Conservation (phyloP, 2,329 filamentous ascomycete species). For the Talaromyces sp. region DNA sequence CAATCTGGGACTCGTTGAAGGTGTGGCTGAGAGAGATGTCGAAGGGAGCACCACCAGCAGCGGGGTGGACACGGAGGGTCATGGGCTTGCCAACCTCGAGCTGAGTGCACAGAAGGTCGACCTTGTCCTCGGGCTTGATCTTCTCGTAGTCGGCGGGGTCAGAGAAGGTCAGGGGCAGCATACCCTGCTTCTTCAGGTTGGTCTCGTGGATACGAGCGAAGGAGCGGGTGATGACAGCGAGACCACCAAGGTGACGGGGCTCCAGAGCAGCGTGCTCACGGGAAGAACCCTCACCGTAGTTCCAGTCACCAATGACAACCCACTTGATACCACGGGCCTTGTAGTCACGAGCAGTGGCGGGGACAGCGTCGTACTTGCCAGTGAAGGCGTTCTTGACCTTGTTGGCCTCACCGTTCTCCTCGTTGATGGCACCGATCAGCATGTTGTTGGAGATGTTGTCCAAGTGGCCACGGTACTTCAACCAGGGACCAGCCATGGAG, state of each 20-base stretch:
- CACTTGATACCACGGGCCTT: conserved; percentile 95
- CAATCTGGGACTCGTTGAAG: conserved; percentile 96
- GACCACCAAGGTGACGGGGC: conserved; percentile 93
- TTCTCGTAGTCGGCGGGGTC: conserved; percentile 97
- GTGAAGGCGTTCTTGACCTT: conserved; percentile 91
- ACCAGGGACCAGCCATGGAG: conserved; percentile 92
- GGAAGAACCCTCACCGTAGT: conserved; percentile 97
- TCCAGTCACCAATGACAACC: conserved; percentile 99
- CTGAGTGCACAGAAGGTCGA: conserved; percentile 87
- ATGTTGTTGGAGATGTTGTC: conserved; percentile 98
- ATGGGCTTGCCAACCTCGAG: conserved; percentile 90
- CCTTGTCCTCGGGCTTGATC: conserved; percentile 88
- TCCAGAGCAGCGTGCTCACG: conserved; percentile 98
- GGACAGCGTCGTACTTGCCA: conserved; percentile 83
- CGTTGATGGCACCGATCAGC: conserved; percentile 93
- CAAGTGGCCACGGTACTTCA: conserved; percentile 98
- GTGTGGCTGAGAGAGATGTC: conserved; percentile 88
- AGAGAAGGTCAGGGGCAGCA: conserved; percentile 95
- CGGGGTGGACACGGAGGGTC: conserved; percentile 88
- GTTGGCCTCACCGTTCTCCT: conserved; percentile 95
- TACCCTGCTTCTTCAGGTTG: conserved; percentile 99
- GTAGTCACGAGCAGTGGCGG: conserved; percentile 94
- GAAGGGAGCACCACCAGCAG: conserved; percentile 73
- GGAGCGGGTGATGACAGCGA: conserved; percentile 92
- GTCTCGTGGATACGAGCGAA: conserved; percentile 99